These are phyloP conservation scores for Misopates orontium DNA, from an alignment of 257 asterid species.

Conservation along the genomic window DNA sequence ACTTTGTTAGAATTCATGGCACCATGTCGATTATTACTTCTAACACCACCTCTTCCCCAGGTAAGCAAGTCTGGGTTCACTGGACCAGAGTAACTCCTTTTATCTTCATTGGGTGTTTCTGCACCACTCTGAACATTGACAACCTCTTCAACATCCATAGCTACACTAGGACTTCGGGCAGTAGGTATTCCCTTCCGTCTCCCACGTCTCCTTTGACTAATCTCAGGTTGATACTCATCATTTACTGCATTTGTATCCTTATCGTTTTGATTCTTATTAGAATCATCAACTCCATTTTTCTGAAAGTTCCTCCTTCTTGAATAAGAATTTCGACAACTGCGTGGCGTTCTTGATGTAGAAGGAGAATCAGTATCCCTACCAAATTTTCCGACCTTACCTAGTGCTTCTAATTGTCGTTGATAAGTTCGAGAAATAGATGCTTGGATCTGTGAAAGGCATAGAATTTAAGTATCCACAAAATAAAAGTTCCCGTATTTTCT, in stretches of 20 bases:
- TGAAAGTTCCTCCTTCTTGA: too few species aligned
- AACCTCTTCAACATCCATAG: too few species aligned
- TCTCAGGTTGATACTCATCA: too few species aligned
- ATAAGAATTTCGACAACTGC: conserved; percentile 48
- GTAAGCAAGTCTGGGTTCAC: conserved; percentile 37
- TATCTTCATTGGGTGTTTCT: conserved; percentile 32
- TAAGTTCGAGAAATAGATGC: conserved; percentile 85
- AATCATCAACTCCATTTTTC: too few species aligned
- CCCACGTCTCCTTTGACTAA: too few species aligned
- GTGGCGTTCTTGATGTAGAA: conserved; percentile 48
- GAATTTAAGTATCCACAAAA: too few species aligned
- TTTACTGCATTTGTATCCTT: conserved; percentile 43
- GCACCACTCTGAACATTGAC: conserved; percentile 43
- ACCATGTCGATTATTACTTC: conserved; percentile 77
- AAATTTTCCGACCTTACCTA: conserved; percentile 66
- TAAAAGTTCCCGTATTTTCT: background rate
- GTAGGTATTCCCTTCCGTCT: too few species aligned
- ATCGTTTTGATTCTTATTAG: conserved; percentile 37
- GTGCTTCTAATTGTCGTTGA: conserved; percentile 90
- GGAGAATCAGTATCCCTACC: conserved; percentile 39
- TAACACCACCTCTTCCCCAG: conserved; percentile 95
- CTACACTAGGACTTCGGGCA: too few species aligned
- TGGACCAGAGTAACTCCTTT: too few species aligned
- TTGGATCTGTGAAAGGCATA: conserved; percentile 60
- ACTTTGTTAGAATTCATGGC: background rate